Percentiles rank a stretch among this genome's conserved stretches.
These are phyloP conservation scores for Rhododendron kiyosumense DNA, from an alignment of 148 eudicot species.

Conservation along the genomic window DNA sequence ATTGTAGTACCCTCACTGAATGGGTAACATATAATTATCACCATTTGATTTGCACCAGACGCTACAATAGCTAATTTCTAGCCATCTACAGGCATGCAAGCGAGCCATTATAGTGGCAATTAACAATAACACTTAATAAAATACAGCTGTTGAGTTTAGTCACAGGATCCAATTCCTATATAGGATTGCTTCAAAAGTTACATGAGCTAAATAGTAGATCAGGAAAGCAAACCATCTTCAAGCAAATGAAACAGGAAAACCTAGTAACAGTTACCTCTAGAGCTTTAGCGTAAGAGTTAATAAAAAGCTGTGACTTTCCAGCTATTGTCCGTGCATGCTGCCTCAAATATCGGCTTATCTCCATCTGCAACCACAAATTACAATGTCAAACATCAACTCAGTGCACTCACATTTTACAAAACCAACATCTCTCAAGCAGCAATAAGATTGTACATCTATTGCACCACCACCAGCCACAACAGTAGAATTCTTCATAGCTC, in stretches of 20 bases:
- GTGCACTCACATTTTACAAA: not conserved
- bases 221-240: not conserved
- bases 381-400: not conserved
- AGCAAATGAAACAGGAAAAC: not conserved
- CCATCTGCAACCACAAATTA: slow-evolving; percentile 61
- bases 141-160: not conserved
- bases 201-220: not conserved
- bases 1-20: not conserved
- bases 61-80: not conserved
- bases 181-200: not conserved
- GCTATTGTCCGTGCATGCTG: slow-evolving; percentile 95
- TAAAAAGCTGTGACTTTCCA: slow-evolving; percentile 92
- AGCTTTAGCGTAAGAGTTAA: slow-evolving; percentile 96
- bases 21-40: not conserved
- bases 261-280: slow-evolving; percentile 59
- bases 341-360: slow-evolving; percentile 82
- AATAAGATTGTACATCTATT: slow-evolving; percentile 63
- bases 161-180: not conserved
- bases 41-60: not conserved
- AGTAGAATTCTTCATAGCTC: slow-evolving; percentile 93
- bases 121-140: not conserved
- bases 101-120: not conserved
- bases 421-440: not conserved
- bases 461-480: slow-evolving; percentile 99
- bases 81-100: not conserved